Percentiles rank a stretch among this genome's conserved stretches.
phyloP scores from a whole-genome alignment of 116 monocot genomes.

The Trichopus zeylanicus region DNA sequence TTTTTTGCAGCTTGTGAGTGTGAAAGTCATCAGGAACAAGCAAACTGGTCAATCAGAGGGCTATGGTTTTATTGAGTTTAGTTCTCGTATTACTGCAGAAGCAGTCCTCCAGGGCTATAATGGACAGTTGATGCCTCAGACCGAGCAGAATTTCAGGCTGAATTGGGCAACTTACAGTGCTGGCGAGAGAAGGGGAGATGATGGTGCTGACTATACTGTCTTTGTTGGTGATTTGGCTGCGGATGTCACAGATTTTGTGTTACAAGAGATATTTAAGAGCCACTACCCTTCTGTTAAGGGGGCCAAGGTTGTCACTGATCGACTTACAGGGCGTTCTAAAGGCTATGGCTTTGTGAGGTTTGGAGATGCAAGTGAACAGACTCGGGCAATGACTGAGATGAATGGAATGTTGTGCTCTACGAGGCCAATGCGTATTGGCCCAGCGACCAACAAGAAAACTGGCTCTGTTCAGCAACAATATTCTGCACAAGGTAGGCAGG shows the following conservation, averaged over 20 bases:
- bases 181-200: constrained; percentile 26
- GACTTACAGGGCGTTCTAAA: constrained; percentile 37
- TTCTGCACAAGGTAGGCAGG: constrained; percentile 34
- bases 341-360: constrained; percentile 48
- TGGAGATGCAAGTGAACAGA: constrained; percentile 36
- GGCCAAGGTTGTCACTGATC: constrained; percentile 41
- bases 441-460: constrained; percentile 30
- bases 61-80: constrained; percentile 42
- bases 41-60: constrained; percentile 40
- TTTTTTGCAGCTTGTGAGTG: constrained; percentile 21
- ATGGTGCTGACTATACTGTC: constrained; percentile 32
- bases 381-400: constrained; percentile 43
- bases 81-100: constrained; percentile 23
- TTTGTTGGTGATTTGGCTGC: constrained; percentile 43
- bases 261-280: constrained; percentile 31
- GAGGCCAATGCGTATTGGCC: constrained; percentile 42
- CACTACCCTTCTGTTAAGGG: constrained; percentile 31
- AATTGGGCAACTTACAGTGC: constrained; percentile 35
- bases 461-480: constrained; percentile 1
- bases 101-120: constrained; percentile 22
- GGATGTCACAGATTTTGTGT: constrained; percentile 33
- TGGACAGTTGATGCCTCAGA: constrained; percentile 26
- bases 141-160: constrained; percentile 25
- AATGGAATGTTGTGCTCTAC: constrained; percentile 32
- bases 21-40: constrained; percentile 42